Evolutionary conservation across 148 eudicot species (phyloP).

Genomic region (Beta vulgaris): DNA sequence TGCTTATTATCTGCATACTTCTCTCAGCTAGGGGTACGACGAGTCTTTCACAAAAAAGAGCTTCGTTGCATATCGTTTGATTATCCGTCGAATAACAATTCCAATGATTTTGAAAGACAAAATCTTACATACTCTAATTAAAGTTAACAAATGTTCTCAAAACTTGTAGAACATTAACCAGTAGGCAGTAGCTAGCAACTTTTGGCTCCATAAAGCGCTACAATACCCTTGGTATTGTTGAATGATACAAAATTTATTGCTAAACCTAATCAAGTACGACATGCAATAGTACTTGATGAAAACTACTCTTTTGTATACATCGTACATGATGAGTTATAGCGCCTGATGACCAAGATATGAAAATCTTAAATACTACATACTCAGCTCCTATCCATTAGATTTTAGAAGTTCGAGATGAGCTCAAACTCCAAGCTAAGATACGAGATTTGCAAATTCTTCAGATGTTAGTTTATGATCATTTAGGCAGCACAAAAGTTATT

Average conservation of each 20-base stretch:
- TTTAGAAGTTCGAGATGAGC: no score
- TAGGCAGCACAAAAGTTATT: no score
- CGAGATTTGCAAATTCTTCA: no score
- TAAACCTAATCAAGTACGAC: background rate
- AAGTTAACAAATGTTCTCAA: background rate
- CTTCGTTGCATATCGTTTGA: background rate
- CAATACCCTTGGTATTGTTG: slow-evolving; percentile 16
- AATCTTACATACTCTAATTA: background rate
- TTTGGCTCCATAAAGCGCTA: slow-evolving; percentile 1
- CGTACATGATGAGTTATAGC: background rate
- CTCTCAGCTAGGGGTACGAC: no score
- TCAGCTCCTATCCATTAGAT: no score
- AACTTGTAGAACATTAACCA: slow-evolving; percentile 11
- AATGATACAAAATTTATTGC: background rate
- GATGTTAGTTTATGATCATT: no score
- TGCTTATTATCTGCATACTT: no score
- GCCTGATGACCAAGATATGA: no score
- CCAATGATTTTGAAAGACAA: slow-evolving; percentile 14
- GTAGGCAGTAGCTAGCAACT: background rate
- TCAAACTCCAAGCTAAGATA: no score
- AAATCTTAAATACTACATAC: no score
- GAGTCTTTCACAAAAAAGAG: no score
- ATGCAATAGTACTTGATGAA: background rate
- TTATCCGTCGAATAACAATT: background rate
- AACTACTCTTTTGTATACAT: background rate